Evolutionary conservation across 768 basidiomycete species (phyloP), one percentile per base, ranked within the genome.

Genomic region (Kwoniella botswanensis): DNA sequence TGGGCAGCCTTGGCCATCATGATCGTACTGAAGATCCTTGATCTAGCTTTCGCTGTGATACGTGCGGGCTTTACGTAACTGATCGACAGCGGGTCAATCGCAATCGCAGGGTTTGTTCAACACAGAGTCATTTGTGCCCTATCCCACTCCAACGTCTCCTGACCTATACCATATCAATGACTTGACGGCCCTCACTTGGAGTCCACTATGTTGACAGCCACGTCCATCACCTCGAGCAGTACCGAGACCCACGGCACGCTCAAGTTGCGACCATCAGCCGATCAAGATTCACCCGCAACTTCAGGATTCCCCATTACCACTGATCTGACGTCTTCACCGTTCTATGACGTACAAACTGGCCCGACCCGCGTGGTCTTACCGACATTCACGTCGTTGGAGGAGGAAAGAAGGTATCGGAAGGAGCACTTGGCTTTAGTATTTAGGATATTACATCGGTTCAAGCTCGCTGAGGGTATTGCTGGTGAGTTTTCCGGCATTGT

Each of bases 371-470:
- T 72, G 29, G 29, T 78, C 10, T 24, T 78, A 52, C 77, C 77
- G 1, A 67, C 67, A 0, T 78, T 78, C 58, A 35, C 58, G 6
- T 58, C 46, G 13, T 46, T 74, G 21, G 57, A 71, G 41, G 74
- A 75, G 21, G 77, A 78, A 52, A 35, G 74, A 18, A 56, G 21
- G 50, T 78, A 78, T 54, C 58, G 77, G 18, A 78, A 78, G 44
- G 77, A 74, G 42, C 77, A 78, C 58, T 60, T 78, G 11, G 74
- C 68, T 5, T 53, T 78, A 46, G 68, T 71, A 0, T 76, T 78
- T 42, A 59, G 77, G 15, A 69, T 69, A 22, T 56, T 78, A 62
- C 74, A 75, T 53, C 64, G 77, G 4, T 60, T 64, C 44, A 72
- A 72, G 18, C 61, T 78, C 2, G 74, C 72, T 6, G 77, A 78